Base-by-base conservation (phyloP, 2,329 filamentous ascomycete genomes). In the Fusarium verrucosum region DNA sequence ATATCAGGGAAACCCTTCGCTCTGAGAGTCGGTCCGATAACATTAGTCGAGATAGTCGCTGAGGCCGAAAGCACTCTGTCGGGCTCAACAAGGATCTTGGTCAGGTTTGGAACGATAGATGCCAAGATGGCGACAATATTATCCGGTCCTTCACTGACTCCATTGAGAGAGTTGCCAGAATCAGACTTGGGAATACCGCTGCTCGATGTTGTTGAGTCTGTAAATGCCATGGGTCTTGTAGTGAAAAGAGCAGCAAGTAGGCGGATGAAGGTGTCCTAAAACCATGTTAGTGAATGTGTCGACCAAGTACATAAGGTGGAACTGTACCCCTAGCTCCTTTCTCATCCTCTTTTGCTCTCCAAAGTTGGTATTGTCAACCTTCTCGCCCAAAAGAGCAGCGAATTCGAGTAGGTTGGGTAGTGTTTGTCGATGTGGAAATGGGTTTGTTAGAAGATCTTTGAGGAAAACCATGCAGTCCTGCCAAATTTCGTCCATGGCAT, bases 401-500 rank as follows among this genome's bases (percentile, higher is more conserved):
- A 98, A 97, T 70, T 96, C 92, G 13, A 99, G 81, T 40, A 99
- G 80, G 47, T 89, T 88, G 8, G 95, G 92, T 35, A 99, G 78
- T 9, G 94, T 94, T 73, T 97, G 94, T 53, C 95, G 85, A 78
- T 99, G 94, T 4, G 95, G 95, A 72, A 99, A 92, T 2, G 95
- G 96, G 72, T 99, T 99, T 22, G 90, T 88, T 25, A 99, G 83
- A 25, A 99, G 85, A 74, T 99, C 96, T 64, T 89, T 90, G 59
- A 98, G 77, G 76, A 99, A 99, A 0, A 90, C 87, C 71, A 94
- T 92, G 75, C 94, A 99, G 74, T 99, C 94, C 36, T 89, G 85
- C 95, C 95, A 99, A 44, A 99, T 97, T 77, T 99, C 95, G 71
- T 99, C 95, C 85, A 97, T 94, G 16, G 95, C 91, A 79, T 99